A percentile compares a stretch with the other conserved stretches of the same genome.
Evolutionary conservation across 805 yeast species (phyloP).

Genomic region (Ogataea pignaliae): DNA sequence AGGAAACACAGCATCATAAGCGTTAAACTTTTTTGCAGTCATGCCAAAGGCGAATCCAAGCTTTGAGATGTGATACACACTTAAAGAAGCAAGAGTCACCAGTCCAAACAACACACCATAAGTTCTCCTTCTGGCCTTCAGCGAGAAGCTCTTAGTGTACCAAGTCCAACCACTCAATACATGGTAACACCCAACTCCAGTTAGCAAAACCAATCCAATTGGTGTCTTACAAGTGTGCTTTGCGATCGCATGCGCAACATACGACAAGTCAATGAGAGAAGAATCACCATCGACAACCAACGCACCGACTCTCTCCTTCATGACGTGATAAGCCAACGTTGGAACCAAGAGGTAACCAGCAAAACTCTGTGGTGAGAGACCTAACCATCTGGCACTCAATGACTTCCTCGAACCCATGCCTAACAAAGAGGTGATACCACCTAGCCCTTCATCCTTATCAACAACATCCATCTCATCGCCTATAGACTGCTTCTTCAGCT

Average conservation of each 20-base stretch:
- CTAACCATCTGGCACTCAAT: slow-evolving; percentile 38
- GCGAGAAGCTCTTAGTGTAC: slow-evolving; percentile 37
- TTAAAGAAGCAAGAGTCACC: slow-evolving; percentile 33
- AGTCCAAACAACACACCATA: slow-evolving; percentile 37
- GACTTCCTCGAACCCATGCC: slow-evolving; percentile 53
- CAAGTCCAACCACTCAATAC: slow-evolving; percentile 47
- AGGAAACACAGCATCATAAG: slow-evolving; percentile 6
- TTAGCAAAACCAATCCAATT: slow-evolving; percentile 32
- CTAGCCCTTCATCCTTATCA: slow-evolving; percentile 51
- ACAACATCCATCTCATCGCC: slow-evolving; percentile 18
- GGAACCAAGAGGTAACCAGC: slow-evolving; percentile 54
- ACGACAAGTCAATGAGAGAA: slow-evolving; percentile 48
- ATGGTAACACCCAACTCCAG: slow-evolving; percentile 46
- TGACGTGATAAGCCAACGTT: slow-evolving; percentile 41
- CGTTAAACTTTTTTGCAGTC: slow-evolving; percentile 18
- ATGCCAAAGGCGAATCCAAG: slow-evolving; percentile 20
- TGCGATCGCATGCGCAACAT: slow-evolving; percentile 38
- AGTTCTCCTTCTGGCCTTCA: slow-evolving; percentile 39
- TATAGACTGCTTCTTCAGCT: background rate
- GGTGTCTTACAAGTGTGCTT: slow-evolving; percentile 3
- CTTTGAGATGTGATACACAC: slow-evolving; percentile 27
- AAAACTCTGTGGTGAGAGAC: slow-evolving; percentile 53
- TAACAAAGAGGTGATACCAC: slow-evolving; percentile 52
- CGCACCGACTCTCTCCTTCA: slow-evolving; percentile 47
- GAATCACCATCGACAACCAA: slow-evolving; percentile 60